These are phyloP conservation scores for Amaranthus palmeri DNA, from an alignment of 148 eudicot genomes.

Conservation along the genomic window DNA sequence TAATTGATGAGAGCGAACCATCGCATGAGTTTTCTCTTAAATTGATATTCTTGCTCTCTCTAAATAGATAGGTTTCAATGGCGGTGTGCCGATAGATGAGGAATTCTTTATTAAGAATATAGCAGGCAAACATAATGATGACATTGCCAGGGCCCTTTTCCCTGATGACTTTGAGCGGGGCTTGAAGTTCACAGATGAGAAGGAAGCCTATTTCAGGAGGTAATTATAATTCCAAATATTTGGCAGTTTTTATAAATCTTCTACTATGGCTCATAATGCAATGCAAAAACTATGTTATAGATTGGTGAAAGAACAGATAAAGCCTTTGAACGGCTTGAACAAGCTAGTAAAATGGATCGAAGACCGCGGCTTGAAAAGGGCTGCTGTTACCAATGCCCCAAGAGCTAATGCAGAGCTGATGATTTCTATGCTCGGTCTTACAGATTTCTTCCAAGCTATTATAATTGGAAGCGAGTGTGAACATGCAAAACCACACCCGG, in stretches of 20 bases:
- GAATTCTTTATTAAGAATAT: constrained; percentile 63
- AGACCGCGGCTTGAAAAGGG: constrained; percentile 81
- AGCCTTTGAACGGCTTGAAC: constrained; percentile 62
- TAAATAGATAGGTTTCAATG: constrained; percentile 80
- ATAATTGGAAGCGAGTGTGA: constrained; percentile 80
- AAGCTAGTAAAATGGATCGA: constrained; percentile 75
- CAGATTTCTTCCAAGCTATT: constrained; percentile 68
- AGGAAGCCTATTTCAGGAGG: constrained; percentile 83
- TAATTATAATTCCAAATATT: constrained; percentile 12
- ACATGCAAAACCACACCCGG: constrained; percentile 86
- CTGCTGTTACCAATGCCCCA: constrained; percentile 96
- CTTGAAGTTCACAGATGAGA: constrained; percentile 58
- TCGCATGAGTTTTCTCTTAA: background rate
- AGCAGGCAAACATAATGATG: constrained; percentile 86
- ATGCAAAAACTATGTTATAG: constrained; percentile 27
- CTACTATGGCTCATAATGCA: background rate
- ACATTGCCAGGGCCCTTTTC: constrained; percentile 66
- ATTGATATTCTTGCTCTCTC: constrained; percentile 11
- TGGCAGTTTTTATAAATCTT: background rate
- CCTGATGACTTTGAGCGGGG: constrained; percentile 75
- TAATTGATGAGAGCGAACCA: background rate
- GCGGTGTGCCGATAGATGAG: constrained; percentile 71
- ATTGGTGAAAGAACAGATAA: constrained; percentile 59
- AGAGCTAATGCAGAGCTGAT: constrained; percentile 77
- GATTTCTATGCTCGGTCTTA: constrained; percentile 65